A percentile compares a stretch with the other conserved stretches of the same genome.
phyloP scores from a whole-genome alignment of 139 green algal genomes.

The Trebouxia sp. region DNA sequence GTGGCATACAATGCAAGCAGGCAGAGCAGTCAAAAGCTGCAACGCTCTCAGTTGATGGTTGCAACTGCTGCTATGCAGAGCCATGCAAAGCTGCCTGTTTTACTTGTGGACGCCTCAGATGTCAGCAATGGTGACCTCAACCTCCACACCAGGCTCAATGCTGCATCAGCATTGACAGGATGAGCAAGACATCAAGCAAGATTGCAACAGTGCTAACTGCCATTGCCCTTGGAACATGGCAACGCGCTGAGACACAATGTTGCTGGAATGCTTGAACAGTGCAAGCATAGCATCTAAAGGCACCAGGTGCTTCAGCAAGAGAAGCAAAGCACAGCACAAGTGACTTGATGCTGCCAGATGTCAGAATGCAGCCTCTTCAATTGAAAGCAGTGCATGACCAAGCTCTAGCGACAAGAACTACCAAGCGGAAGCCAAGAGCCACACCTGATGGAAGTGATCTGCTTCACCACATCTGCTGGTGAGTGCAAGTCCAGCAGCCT shows the following conservation, averaged over 20 bases:
- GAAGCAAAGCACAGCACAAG: not conserved
- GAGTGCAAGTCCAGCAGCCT: slow-evolving; percentile 98
- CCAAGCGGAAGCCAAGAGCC: not conserved
- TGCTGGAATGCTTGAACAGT: too few relatives aligned
- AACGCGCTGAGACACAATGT: too few relatives aligned
- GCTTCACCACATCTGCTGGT: slow-evolving; percentile 97
- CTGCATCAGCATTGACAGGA: slow-evolving; percentile 28
- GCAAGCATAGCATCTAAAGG: too few relatives aligned
- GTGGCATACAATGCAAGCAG: too few relatives aligned
- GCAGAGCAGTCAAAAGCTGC: too few relatives aligned
- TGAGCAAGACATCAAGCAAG: not conserved
- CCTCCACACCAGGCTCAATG: slow-evolving; percentile 98
- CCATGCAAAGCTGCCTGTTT: too few relatives aligned
- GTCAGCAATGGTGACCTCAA: slow-evolving; percentile 90
- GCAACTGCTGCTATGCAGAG: too few relatives aligned
- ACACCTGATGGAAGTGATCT: slow-evolving; percentile 97
- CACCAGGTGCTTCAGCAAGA: too few relatives aligned
- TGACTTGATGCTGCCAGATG: not conserved
- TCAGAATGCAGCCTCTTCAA: not conserved
- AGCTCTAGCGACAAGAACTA: not conserved
- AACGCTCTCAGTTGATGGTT: too few relatives aligned
- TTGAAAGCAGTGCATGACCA: not conserved
- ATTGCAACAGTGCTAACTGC: too few relatives aligned
- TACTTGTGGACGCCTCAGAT: slow-evolving; percentile 39
- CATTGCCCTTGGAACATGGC: too few relatives aligned